phyloP scores from a whole-genome alignment of 495 filamentous ascomycete genomes.

The Penicillium turbatum region DNA sequence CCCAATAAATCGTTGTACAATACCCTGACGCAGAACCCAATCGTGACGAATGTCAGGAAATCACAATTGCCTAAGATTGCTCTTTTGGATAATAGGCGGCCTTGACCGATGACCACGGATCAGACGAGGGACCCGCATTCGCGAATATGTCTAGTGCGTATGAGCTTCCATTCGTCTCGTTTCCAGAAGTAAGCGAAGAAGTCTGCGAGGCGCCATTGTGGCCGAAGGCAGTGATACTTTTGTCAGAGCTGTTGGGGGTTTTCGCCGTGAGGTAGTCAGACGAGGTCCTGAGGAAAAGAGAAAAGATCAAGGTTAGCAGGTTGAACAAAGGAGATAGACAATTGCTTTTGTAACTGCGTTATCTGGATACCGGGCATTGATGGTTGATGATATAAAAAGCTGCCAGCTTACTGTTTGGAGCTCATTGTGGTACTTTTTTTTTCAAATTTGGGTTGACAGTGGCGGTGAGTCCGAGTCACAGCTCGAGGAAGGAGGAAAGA shows the following conservation, averaged over 20 bases:
- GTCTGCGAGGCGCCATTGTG: background rate
- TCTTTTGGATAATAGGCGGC: background rate
- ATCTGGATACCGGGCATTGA: background rate
- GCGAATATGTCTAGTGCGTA: background rate
- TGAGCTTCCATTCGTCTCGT: background rate
- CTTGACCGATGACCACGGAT: conserved; percentile 2
- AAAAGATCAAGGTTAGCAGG: background rate
- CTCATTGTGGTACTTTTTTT: background rate
- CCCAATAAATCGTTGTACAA: background rate
- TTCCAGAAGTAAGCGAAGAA: background rate
- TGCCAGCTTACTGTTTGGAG: background rate
- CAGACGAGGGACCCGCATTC: background rate
- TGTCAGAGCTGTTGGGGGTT: background rate
- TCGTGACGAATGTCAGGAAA: background rate
- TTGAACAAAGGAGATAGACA: background rate
- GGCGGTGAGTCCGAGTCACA: background rate
- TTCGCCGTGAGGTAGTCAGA: background rate
- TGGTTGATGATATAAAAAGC: background rate
- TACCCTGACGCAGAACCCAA: background rate
- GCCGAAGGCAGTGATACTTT: background rate
- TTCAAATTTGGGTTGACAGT: background rate
- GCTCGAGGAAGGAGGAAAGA: background rate
- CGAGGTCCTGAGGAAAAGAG: background rate
- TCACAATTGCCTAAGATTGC: background rate
- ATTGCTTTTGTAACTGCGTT: background rate